These are phyloP conservation scores for Backusella australiensis DNA, from an alignment of 192 early-diverging fungal genomes.

Conservation along the genomic window DNA sequence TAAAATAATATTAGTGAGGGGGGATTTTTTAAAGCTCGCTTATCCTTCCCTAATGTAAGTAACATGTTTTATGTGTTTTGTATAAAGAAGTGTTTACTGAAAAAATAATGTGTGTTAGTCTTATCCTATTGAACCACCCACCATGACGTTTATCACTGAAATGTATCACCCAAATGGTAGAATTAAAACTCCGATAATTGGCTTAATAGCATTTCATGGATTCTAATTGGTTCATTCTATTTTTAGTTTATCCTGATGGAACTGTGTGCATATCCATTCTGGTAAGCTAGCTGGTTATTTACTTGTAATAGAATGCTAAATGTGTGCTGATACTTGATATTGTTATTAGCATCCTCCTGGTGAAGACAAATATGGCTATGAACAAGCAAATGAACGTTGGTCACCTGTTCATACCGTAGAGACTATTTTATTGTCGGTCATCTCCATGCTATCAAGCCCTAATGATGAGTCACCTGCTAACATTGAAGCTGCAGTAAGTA, in stretches of 20 bases:
- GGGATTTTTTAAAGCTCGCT: constrained; percentile 87
- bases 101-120: constrained; percentile 34
- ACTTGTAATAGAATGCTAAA: background rate
- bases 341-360: constrained; percentile 59
- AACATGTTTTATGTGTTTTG: background rate
- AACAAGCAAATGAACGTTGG: constrained; percentile 89
- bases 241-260: constrained; percentile 79
- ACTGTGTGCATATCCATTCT: constrained; percentile 97
- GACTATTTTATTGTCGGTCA: constrained; percentile 86
- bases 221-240: background rate
- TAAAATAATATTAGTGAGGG: constrained; percentile 66
- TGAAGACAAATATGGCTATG: constrained; percentile 93
- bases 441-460: constrained; percentile 88
- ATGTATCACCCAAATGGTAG: constrained; percentile 93
- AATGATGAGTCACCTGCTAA: constrained; percentile 97
- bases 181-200: background rate
- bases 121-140: constrained; percentile 90
- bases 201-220: background rate
- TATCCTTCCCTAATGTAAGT: constrained; percentile 61
- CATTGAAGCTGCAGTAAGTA: constrained; percentile 85
- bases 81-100: background rate
- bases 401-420: constrained; percentile 94
- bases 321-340: background rate
- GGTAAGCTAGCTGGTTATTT: constrained; percentile 48
- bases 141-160: constrained; percentile 79